Evolutionary conservation across 345 rosid genomes (phyloP).

Genomic region (Eucalyptus tenuipes): DNA sequence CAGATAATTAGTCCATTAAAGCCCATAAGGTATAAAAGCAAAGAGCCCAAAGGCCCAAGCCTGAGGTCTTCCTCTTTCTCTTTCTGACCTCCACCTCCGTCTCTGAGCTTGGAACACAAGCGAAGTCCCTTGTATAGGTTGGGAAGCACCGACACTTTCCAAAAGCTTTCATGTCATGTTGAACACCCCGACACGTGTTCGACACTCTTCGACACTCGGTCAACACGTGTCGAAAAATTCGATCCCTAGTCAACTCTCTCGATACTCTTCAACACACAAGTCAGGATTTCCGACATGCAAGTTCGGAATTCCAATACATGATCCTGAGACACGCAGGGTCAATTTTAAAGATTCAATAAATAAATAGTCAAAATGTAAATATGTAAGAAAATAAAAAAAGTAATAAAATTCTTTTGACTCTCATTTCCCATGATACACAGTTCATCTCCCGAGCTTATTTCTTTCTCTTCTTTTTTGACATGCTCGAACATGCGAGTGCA

Average conservation of each 20-base stretch:
- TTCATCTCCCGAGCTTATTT: fast-evolving
- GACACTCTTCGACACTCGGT: fast-evolving
- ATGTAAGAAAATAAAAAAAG: no score
- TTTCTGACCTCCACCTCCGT: not conserved
- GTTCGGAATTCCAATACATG: no score
- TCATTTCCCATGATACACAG: no score
- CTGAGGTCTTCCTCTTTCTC: not conserved
- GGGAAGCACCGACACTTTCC: no score
- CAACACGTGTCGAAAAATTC: fast-evolving
- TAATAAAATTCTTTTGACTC: no score
- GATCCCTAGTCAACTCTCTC: fast-evolving
- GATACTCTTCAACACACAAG: no score
- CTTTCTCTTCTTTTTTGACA: no score
- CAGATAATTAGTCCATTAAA: not conserved
- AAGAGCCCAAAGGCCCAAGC: not conserved
- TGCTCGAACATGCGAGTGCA: no score
- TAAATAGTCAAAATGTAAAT: no score
- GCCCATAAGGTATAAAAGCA: not conserved
- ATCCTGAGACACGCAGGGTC: fast-evolving
- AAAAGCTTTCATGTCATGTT: no score
- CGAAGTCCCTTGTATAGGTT: fast-evolving
- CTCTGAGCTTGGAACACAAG: not conserved
- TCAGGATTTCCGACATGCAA: fast-evolving
- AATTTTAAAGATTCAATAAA: no score
- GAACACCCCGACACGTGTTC: fast-evolving